Evolutionary conservation across 2,329 filamentous ascomycete species (phyloP).

Genomic region (Exophiala mesophila): DNA sequence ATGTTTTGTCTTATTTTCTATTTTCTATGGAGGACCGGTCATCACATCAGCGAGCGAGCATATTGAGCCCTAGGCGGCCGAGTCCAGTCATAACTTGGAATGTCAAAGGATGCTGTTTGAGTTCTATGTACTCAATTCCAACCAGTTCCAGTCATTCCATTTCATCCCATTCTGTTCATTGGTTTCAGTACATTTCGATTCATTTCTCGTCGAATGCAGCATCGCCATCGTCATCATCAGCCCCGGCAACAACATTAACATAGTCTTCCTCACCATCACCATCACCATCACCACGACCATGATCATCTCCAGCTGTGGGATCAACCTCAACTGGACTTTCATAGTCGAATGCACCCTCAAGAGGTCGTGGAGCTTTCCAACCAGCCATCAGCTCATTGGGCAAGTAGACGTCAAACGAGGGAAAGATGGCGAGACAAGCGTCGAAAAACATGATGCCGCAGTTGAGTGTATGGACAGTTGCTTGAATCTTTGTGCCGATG

Average conservation of each 20-base stretch:
- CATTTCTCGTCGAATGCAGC: neutral
- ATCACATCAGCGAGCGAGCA: no score
- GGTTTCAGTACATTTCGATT: no score
- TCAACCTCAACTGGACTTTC: constrained; percentile 7
- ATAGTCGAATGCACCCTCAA: constrained; percentile 19
- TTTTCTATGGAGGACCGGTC: no score
- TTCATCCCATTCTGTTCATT: no score
- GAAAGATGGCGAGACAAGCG: constrained; percentile 50
- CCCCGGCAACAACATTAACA: no score
- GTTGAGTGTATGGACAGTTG: constrained; percentile 53
- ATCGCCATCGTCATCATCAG: neutral
- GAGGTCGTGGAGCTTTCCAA: constrained; percentile 54
- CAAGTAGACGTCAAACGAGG: constrained; percentile 61
- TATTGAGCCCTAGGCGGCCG: no score
- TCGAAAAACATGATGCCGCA: constrained; percentile 63
- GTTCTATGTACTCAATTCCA: no score
- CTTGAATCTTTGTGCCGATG: constrained; percentile 59
- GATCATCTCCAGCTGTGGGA: constrained; percentile 1
- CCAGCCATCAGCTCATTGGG: constrained; percentile 64
- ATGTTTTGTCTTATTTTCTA: no score
- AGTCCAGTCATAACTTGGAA: no score
- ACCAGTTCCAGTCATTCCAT: no score
- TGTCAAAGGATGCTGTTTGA: no score
- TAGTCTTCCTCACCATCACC: constrained; percentile 1
- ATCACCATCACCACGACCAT: neutral